Base-by-base conservation (phyloP, 2,329 filamentous ascomycete species). In the Bipolaris oryzae region DNA sequence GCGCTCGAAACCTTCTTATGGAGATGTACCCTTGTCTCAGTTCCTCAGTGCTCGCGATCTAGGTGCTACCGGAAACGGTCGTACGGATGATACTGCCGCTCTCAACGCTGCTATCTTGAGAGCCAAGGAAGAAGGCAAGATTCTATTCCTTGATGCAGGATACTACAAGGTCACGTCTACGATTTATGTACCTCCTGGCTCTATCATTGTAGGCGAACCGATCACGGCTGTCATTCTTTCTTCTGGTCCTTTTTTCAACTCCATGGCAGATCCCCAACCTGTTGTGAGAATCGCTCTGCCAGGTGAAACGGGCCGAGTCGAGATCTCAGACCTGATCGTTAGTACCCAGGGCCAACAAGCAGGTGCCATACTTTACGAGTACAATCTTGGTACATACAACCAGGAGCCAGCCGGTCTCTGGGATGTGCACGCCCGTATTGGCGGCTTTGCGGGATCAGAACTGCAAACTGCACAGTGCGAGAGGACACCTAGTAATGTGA, bases 351-450 rank as follows among this genome's bases (percentile, higher is more conserved):
- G 89, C 1, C 77, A 87, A 23, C 81, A 87, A 7, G 81, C 86
- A 1, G 90, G 90, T 4, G 90, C 89, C 1, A 80, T 88, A 7
- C 77, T 92, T 6, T 85, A 92, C 55, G 82, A 93, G 70, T 92
- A 87, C 81, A 93, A 93, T 71, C 78, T 92, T 15, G 82, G 48
- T 47, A 80, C 79, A 3, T 63, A 65, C 7, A 53, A 34, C 4
- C 83, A 86, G 48, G 89, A 88, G 35, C 85, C 88, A 1, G 85
- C 86, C 11, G 91, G 85, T 43, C 85, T 96, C 77, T 96, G 91
- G 89, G 92, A 96, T 70, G 88, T 92, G 5, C 92, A 96, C 78
- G 87, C 91, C 74, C 89, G 92, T 63, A 84, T 96, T 67, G 92
- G 91, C 61, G 92, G 92, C 37, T 86, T 88, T 47, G 86, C 89